Percentiles rank a stretch among this genome's conserved stretches.
Conservation (phyloP, 1,139 yeast species). For the Hansenula sp. region DNA sequence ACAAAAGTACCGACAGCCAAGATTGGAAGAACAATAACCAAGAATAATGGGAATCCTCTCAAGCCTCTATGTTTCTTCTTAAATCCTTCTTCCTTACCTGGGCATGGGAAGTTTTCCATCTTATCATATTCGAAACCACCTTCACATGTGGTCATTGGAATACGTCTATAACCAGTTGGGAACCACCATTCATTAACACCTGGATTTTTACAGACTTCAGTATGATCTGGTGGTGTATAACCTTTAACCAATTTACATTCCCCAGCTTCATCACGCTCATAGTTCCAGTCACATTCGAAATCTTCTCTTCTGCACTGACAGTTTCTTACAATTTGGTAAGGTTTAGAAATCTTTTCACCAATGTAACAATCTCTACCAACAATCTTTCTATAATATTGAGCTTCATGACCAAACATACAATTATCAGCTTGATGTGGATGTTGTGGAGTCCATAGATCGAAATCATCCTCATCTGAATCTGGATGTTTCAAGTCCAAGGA, state of each 20-base stretch:
- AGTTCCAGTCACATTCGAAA: constrained; percentile 93
- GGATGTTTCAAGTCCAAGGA: constrained; percentile 56
- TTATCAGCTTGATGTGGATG: constrained; percentile 43
- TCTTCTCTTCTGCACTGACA: constrained; percentile 87
- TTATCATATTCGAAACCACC: constrained; percentile 70
- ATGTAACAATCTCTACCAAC: constrained; percentile 69
- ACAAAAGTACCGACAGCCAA: constrained; percentile 49
- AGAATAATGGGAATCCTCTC: constrained; percentile 23
- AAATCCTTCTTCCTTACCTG: constrained; percentile 76
- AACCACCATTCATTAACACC: constrained; percentile 63
- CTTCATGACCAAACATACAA: constrained; percentile 89
- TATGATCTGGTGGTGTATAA: constrained; percentile 60
- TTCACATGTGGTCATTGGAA: constrained; percentile 69
- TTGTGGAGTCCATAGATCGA: constrained; percentile 56
- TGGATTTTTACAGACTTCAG: constrained; percentile 58
- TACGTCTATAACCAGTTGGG: constrained; percentile 76
- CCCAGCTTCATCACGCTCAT: constrained; percentile 64
- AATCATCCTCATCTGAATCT: constrained; percentile 72
- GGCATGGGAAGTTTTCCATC: constrained; percentile 64
- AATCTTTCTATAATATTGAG: constrained; percentile 70
- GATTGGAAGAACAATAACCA: constrained; percentile 42
- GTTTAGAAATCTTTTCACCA: constrained; percentile 66
- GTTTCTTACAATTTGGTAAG: constrained; percentile 53
- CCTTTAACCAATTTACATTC: constrained; percentile 83
- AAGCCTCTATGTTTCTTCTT: constrained; percentile 50